Percentiles rank a stretch among this genome's conserved stretches.
Evolutionary conservation across 129 eudicot species (phyloP).

Genomic region (Lactuca sativa): DNA sequence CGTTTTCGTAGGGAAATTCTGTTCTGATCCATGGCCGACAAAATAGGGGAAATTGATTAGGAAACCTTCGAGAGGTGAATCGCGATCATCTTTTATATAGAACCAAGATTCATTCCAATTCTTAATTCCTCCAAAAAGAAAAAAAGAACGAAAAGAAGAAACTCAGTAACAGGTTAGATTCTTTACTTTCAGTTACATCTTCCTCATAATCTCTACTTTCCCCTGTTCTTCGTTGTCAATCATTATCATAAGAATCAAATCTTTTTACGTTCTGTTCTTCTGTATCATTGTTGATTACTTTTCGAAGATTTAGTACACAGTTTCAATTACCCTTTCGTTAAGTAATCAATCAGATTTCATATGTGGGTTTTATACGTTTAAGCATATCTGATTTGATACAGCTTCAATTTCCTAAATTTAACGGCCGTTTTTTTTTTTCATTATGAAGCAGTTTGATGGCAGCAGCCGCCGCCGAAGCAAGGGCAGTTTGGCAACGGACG

Average conservation of each 20-base stretch:
- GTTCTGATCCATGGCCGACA: conserved; percentile 26
- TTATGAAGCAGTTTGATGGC: conserved; percentile 43
- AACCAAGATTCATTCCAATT: conserved; percentile 10
- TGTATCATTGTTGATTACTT: conserved; percentile 10
- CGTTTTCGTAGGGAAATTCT: conserved; percentile 10
- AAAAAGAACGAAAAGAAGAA: background rate
- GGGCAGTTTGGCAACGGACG: conserved; percentile 86
- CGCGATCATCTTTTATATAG: background rate
- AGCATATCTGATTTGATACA: too few species aligned
- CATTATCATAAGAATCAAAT: conserved; percentile 5
- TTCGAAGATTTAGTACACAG: background rate
- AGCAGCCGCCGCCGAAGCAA: conserved; percentile 84
- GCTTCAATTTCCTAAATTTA: conserved; percentile 1
- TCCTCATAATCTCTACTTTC: background rate
- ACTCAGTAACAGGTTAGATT: conserved; percentile 27
- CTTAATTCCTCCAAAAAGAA: background rate
- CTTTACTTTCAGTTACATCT: conserved; percentile 15
- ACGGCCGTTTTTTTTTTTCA: background rate
- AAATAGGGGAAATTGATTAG: background rate
- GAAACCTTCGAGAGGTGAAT: background rate
- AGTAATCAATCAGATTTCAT: background rate
- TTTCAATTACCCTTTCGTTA: conserved; percentile 15
- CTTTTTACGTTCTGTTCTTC: background rate
- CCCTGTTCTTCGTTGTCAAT: background rate
- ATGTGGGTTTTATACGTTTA: background rate